Evolutionary conservation across 352 stramenopile genomes (phyloP), one percentile per base, ranked within the genome.

Genomic region (Globisporangium cylindrosporum): DNA sequence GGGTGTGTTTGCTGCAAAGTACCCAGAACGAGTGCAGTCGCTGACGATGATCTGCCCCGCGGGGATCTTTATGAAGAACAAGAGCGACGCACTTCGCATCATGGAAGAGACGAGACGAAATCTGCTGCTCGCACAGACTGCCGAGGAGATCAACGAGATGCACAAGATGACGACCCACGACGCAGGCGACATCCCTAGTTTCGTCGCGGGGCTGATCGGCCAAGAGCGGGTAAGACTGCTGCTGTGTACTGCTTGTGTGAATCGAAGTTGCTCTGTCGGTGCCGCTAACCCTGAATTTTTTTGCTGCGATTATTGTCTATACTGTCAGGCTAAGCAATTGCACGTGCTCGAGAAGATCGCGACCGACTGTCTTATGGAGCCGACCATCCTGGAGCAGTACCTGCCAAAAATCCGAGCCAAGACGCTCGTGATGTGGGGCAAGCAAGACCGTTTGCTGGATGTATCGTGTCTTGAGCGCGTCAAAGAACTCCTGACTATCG

Each of bases 31-130:
- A 5, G 71, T 92, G 22, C 67, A 74, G n/a, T 88, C 83, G 14
- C 53, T 92, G 9, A 93, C 86, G 10, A 84, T 93, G 74, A 75
- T 93, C 41, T 93, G 86, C 54, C 86, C 86, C 1, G 86, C 86
- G 10, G 86, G 86, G 0, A 81, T 93, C 66, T 79, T 76, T 0
- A 92, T 92, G 83, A 77, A 76, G 22, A 82, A 72, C 57, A 88
- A 86, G 65, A 93, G 83, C 62, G 73, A 81, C 8, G 60, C 79
- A 25, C 70, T 90, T 49, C 77, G 73, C n/a, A 67, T 89, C 57
- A 75, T 91, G 3, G 79, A 90, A 58, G 76, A 90, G 29, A 81
- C 81, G 36, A 82, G 83, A 29, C 76, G 75, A 27, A 93, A 93
- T 63, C 27, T 91, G 58, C 64, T 93, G 73, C 77, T 91, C 2